phyloP scores from a whole-genome alignment of 257 asterid genomes.

The Anisodus tanguticus region DNA sequence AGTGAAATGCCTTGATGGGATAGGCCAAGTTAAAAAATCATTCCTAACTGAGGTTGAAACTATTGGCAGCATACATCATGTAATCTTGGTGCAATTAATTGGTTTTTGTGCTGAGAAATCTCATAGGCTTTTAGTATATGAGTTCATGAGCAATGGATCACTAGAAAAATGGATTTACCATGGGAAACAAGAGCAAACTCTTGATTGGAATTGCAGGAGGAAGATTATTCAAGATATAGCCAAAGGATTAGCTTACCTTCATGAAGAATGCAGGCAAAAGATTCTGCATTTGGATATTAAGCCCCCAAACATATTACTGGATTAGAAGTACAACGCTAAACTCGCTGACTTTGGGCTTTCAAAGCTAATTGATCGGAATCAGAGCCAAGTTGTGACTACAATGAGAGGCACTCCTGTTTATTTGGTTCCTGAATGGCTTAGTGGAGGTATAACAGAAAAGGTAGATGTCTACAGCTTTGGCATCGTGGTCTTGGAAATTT shows the following conservation, averaged over 20 bases:
- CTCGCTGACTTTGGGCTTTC: constrained; percentile 41
- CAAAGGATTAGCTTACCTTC: too few species aligned
- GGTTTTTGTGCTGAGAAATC: too few species aligned
- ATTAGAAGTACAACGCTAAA: constrained; percentile 31
- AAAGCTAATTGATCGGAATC: constrained; percentile 32
- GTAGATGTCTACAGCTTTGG: constrained; percentile 44
- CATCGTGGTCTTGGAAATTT: constrained; percentile 34
- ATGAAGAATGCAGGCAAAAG: too few species aligned
- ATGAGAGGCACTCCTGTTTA: constrained; percentile 40
- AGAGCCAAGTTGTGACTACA: constrained; percentile 34
- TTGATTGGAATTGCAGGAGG: too few species aligned
- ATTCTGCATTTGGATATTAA: too few species aligned
- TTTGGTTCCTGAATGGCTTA: constrained; percentile 41
- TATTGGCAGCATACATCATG: too few species aligned
- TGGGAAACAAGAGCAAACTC: too few species aligned
- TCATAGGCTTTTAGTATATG: too few species aligned
- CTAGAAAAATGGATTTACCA: too few species aligned
- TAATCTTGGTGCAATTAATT: too few species aligned
- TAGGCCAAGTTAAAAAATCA: constrained; percentile 35
- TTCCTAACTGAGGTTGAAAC: constrained; percentile 39
- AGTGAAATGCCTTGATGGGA: constrained; percentile 38
- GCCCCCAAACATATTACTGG: background rate
- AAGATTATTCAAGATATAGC: too few species aligned
- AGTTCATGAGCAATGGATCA: too few species aligned
- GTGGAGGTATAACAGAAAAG: constrained; percentile 33